A percentile compares a stretch with the other conserved stretches of the same genome.
phyloP scores from a whole-genome alignment of 208 protist species.

The Trypanosomatidae sp. region DNA sequence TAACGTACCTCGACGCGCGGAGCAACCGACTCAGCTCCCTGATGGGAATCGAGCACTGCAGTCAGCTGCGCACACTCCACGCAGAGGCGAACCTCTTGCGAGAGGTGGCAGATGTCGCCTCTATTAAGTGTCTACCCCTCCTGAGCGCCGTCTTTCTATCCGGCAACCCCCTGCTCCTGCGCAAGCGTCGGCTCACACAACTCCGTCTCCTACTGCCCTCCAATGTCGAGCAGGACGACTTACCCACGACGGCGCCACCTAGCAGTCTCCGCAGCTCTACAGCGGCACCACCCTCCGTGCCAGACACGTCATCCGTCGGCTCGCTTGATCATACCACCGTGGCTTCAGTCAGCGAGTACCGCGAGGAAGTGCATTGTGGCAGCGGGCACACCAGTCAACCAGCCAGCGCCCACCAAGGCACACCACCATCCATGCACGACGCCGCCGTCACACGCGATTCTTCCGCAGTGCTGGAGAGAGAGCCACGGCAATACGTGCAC shows the following conservation, averaged over 20 bases:
- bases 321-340: constrained; percentile 21
- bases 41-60: constrained; percentile 59
- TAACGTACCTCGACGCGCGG: constrained; percentile 55
- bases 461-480: not conserved
- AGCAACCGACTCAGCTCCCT: constrained; percentile 57
- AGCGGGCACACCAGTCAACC: constrained; percentile 5
- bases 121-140: constrained; percentile 29
- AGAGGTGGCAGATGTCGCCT: constrained; percentile 39
- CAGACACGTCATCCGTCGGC: constrained; percentile 20
- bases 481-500: not conserved
- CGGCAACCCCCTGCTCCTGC: constrained; percentile 65
- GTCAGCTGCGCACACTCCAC: constrained; percentile 43
- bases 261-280: constrained; percentile 33
- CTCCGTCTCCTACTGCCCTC: constrained; percentile 45
- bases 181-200: constrained; percentile 32
- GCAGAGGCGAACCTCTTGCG: constrained; percentile 64
- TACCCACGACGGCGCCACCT: constrained; percentile 30
- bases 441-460: not conserved
- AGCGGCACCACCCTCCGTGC: constrained; percentile 20
- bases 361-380: not conserved
- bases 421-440: not conserved
- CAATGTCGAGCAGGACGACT: constrained; percentile 35
- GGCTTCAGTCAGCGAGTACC: constrained; percentile 4
- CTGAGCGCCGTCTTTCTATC: constrained; percentile 40
- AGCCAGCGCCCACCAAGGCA: constrained; percentile 5